Evolutionary conservation across 148 eudicot species (phyloP), one percentile per base, ranked within the genome.

Genomic region (Camellia sinensis): DNA sequence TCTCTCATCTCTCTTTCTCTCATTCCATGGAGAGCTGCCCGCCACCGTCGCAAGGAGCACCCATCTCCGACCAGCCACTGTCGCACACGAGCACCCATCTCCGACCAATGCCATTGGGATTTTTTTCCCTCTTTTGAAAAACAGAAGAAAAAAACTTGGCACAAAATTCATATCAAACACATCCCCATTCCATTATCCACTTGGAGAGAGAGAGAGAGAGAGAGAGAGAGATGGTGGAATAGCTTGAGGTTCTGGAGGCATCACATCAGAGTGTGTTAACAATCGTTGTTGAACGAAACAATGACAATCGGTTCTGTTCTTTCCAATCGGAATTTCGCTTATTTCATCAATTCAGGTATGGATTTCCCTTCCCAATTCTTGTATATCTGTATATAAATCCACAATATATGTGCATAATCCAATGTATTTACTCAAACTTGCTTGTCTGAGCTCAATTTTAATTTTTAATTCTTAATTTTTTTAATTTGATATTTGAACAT

Each of bases 231-330:
- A 59, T 29, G 77, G 60, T 22, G 12, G 21, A 5, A 71, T 37
- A 54, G 64, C 43, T 57, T 56, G 14, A 54, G 37, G 37, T 29
- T 29, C 37, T 29, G 37, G 37, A 50, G 78, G 11, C 82, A 78
- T 80, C 37, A 63, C 54, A 45, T 43, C 10, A 1, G 3, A 3
- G 50, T 29, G 40, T 41, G 5, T 18, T 14, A 60, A 45, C 56
- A 79, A 22, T 80, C 70, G 56, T 73, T 67, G 71, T 29, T 29
- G 78, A 3, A 1, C 3, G 15, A 19, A 64, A 67, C 71, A 72
- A 95, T 95, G 98, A 92, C 97, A 15, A 90, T 95, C 70, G 91
- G 99, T 77, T 91, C 91, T 60, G 86, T 93, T 64, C 82, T 93
- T 69, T 89, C 93, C 50, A 82, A 80, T 76, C 90, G 92, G 79